phyloP scores from a whole-genome alignment of 441 rosid genomes.

The Erodium texanum region DNA sequence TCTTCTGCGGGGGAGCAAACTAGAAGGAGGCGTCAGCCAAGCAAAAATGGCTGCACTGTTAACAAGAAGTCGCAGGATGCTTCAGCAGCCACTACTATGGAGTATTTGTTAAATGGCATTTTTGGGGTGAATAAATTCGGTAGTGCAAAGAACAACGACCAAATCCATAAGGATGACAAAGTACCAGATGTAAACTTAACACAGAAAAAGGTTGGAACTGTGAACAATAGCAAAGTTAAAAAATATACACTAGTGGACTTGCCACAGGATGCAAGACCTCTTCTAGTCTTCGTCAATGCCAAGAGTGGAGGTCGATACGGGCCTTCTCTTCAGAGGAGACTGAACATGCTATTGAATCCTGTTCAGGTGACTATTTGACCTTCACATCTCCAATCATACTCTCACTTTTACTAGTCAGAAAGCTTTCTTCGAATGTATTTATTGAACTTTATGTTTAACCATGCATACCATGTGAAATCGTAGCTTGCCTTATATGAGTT shows the following conservation, averaged over 20 bases:
- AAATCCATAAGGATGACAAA: constrained; percentile 22
- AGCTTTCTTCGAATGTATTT: not conserved
- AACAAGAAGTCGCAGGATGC: constrained; percentile 33
- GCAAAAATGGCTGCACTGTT: constrained; percentile 33
- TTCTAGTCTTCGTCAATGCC: constrained; percentile 58
- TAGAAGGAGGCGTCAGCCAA: constrained; percentile 38
- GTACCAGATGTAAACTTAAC: constrained; percentile 24
- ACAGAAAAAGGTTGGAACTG: constrained; percentile 27
- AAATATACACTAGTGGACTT: constrained; percentile 38
- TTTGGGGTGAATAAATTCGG: constrained; percentile 37
- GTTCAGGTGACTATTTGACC: constrained; percentile 37
- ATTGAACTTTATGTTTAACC: not conserved
- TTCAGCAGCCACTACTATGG: constrained; percentile 19
- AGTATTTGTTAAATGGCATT: constrained; percentile 28
- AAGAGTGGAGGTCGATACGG: constrained; percentile 67
- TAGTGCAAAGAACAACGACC: constrained; percentile 35
- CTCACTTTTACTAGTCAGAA: not conserved
- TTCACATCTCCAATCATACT: not conserved
- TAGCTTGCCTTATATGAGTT: not conserved
- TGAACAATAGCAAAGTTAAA: constrained; percentile 23
- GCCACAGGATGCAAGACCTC: constrained; percentile 50
- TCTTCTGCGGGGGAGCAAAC: constrained; percentile 34
- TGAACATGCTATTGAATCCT: constrained; percentile 61
- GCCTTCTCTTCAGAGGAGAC: constrained; percentile 49
- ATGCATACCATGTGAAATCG: not conserved